These are phyloP conservation scores for Cystobasidium sp. DNA, from an alignment of 1,284 basidiomycete species.

Conservation along the genomic window DNA sequence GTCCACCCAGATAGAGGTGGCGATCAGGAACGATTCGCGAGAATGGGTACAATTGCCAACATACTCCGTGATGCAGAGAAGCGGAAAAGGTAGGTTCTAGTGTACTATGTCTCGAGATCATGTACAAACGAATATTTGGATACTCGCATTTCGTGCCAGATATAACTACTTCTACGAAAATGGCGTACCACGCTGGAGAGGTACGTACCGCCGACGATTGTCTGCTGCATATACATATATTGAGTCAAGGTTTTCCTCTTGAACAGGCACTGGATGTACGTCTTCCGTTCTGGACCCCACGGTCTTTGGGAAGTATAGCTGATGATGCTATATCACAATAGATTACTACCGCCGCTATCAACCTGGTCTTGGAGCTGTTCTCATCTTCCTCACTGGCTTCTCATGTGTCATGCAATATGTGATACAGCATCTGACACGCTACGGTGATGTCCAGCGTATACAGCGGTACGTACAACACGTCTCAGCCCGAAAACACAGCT, in stretches of 20 bases:
- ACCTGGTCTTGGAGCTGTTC: slow-evolving; percentile 78
- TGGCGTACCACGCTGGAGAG: slow-evolving; percentile 85
- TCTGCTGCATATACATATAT: background rate
- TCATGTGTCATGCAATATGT: slow-evolving; percentile 78
- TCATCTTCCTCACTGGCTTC: slow-evolving; percentile 73
- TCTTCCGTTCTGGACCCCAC: too few species aligned
- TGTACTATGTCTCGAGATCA: background rate
- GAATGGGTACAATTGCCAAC: slow-evolving; percentile 79
- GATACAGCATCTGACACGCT: slow-evolving; percentile 75
- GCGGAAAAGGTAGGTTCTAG: slow-evolving; percentile 67
- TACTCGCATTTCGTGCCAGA: background rate
- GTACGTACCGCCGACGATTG: slow-evolving; percentile 48
- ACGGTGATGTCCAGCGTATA: slow-evolving; percentile 71
- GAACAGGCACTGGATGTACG: slow-evolving; percentile 52
- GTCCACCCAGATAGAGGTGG: slow-evolving; percentile 54
- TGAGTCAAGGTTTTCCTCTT: background rate
- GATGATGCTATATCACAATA: slow-evolving; percentile 58
- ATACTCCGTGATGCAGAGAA: slow-evolving; percentile 77
- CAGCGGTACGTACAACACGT: slow-evolving; percentile 38
- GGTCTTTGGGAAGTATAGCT: too few species aligned
- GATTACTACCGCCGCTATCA: slow-evolving; percentile 93
- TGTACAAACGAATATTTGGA: background rate
- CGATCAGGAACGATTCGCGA: slow-evolving; percentile 81
- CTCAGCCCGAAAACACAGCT: too few species aligned
- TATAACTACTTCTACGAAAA: slow-evolving; percentile 89